phyloP scores from a whole-genome alignment of 1,284 basidiomycete genomes.

The Pisolithus thermaeus region DNA sequence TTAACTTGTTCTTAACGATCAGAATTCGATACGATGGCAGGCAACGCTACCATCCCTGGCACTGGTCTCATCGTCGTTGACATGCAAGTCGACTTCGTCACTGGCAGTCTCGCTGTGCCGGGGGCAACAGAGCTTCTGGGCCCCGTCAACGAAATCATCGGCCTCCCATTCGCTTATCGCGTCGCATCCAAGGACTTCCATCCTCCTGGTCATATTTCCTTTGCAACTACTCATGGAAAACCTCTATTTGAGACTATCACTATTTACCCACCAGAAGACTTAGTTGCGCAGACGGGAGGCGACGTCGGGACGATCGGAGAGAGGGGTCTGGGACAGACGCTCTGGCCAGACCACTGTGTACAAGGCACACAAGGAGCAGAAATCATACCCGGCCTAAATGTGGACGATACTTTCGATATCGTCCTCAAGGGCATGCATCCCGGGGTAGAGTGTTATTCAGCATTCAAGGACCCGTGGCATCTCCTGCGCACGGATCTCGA shows the following conservation, averaged over 20 bases:
- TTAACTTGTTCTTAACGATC: conserved; percentile 2
- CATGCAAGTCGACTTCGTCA: conserved; percentile 30
- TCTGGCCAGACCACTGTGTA: conserved; percentile 52
- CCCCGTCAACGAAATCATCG: conserved; percentile 35
- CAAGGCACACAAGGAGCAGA: conserved; percentile 37
- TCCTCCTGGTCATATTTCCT: conserved; percentile 44
- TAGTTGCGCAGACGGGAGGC: conserved; percentile 19
- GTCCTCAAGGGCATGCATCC: conserved; percentile 42
- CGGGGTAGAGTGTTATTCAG: conserved; percentile 47
- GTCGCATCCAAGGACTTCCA: conserved; percentile 48
- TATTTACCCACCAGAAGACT: conserved; percentile 37
- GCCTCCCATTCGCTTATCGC: conserved; percentile 36
- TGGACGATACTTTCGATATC: conserved; percentile 32
- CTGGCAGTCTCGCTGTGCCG: conserved; percentile 43
- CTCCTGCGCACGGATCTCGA: conserved; percentile 34
- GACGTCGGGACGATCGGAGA: conserved; percentile 10
- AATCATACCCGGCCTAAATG: conserved; percentile 37
- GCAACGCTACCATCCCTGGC: conserved; percentile 15
- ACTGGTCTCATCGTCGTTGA: conserved; percentile 27
- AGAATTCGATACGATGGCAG: conserved; percentile 1
- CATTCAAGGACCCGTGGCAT: conserved; percentile 45
- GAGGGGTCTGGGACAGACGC: conserved; percentile 35
- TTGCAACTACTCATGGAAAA: conserved; percentile 40
- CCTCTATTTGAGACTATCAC: conserved; percentile 28
- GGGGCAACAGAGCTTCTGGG: conserved; percentile 37